These are phyloP conservation scores for Galeopsis tetrahit DNA, from an alignment of 257 asterid genomes.

Conservation along the genomic window DNA sequence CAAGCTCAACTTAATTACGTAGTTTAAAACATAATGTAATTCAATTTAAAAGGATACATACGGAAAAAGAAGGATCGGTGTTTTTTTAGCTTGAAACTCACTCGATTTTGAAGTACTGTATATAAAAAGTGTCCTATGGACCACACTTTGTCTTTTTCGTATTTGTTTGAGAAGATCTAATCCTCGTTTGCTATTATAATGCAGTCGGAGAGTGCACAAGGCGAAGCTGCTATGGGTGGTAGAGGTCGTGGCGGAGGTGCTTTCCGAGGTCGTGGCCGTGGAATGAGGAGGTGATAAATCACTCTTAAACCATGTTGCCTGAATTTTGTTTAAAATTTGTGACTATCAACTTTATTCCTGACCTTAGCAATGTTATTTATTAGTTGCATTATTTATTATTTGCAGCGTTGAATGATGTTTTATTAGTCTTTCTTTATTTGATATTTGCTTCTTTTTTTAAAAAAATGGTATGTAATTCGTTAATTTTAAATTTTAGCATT, in stretches of 20 bases:
- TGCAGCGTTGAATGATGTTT: background rate
- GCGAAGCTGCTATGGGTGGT: conserved; percentile 90
- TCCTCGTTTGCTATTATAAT: background rate
- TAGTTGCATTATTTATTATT: background rate
- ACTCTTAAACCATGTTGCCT: conserved; percentile 20
- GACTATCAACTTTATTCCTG: background rate
- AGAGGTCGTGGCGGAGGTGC: conserved; percentile 69
- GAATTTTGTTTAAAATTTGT: background rate
- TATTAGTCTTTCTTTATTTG: background rate
- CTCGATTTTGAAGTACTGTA: background rate
- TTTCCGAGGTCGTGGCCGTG: conserved; percentile 75
- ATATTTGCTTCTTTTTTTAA: background rate
- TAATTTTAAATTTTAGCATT: too few species aligned
- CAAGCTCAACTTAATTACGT: background rate
- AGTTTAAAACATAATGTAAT: background rate
- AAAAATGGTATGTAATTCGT: too few species aligned
- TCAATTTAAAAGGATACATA: too few species aligned
- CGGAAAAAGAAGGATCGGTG: too few species aligned
- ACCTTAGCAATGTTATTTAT: background rate
- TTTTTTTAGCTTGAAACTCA: background rate
- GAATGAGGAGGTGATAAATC: conserved; percentile 75
- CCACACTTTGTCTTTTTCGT: background rate
- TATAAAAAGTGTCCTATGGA: background rate
- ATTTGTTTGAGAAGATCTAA: background rate
- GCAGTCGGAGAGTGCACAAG: conserved; percentile 95